A percentile compares a stretch with the other conserved stretches of the same genome.
phyloP scores from a whole-genome alignment of 2,329 filamentous ascomycete genomes.

The Penicillium sp. region DNA sequence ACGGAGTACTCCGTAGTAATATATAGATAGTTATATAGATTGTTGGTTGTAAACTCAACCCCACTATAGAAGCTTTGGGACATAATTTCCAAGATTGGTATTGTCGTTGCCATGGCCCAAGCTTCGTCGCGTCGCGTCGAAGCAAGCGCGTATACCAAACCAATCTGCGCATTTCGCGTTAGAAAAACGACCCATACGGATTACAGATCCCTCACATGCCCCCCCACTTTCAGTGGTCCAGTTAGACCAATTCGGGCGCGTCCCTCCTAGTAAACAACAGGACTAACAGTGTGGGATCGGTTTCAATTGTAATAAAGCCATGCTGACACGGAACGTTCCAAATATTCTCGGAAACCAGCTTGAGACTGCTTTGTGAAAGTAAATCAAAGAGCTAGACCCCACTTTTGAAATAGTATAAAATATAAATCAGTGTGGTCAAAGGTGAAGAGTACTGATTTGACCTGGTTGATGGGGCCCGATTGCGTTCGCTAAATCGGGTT shows the following conservation, averaged over 20 bases:
- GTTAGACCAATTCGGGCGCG: neutral
- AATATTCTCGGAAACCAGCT: constrained; percentile 6
- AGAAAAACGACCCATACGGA: neutral
- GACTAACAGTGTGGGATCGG: neutral
- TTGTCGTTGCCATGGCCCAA: constrained; percentile 19
- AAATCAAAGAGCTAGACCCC: neutral
- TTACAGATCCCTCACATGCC: constrained; percentile 4
- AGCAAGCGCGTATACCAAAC: constrained; percentile 15
- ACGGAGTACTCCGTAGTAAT: neutral
- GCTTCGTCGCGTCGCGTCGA: constrained; percentile 20
- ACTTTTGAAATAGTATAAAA: neutral
- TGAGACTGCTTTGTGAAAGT: neutral
- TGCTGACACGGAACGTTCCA: neutral
- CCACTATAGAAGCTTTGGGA: constrained; percentile 8
- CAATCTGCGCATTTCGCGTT: constrained; percentile 5
- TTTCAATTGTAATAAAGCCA: constrained; percentile 11
- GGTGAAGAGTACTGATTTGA: neutral
- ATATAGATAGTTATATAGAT: too few relatives aligned
- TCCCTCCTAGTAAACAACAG: constrained; percentile 6
- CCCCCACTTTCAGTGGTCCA: constrained; percentile 5
- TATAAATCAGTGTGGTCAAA: neutral
- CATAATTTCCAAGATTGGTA: constrained; percentile 15
- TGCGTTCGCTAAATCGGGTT: constrained; percentile 27
- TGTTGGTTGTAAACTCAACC: neutral
- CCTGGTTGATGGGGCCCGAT: constrained; percentile 4